Evolutionary conservation across 345 rosid genomes (phyloP), one percentile per base, ranked within the genome.

Genomic region (Citrus glauca): DNA sequence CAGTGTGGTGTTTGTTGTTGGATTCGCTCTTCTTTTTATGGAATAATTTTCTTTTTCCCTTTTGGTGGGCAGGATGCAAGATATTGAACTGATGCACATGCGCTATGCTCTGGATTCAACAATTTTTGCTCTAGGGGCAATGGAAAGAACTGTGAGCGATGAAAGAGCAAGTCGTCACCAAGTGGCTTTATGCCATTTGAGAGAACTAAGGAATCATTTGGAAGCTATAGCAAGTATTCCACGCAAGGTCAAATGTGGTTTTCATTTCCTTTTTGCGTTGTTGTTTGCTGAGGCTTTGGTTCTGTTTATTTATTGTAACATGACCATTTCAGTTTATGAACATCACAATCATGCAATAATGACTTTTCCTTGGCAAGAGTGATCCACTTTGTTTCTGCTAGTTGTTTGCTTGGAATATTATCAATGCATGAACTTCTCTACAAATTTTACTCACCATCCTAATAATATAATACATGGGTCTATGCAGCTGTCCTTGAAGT

Each of bases 31-130:
- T 71, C 45, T 57, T 16, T 40, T 75, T 35, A 28, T 25, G 17
- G 11, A 50, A 17, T 66, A 37, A 56, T 77, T n/a, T 57, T 66
- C 77, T 69, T 70, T 33, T 56, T 74, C 70, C 24, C 55, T 75
- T 81, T 33, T 53, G n/a, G 77, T 53, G 66, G 80, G 59, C 76
- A 95, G 99, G 92, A 85, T 91, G 92, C 93, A 91, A 84, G 99
- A 95, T 85, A 88, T 92, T 85, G 99, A 95, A 85, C 89, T 95
- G 80, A 93, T 95, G 97, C 95, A 87, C 84, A 91, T 95, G 97
- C 94, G 93, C 73, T 95, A 95, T 92, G 92, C 96, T 76, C 72
- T 95, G 89, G 98, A 93, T 83, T 92, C 98, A 65, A 82, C 84
- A 64, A 93, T 92, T 68, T 90, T 95, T 79, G 94, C 96, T 25